Evolutionary conservation across 2,329 filamentous ascomycete species (phyloP), one percentile per base, ranked within the genome.

Genomic region (Mycosphaerella sp.): DNA sequence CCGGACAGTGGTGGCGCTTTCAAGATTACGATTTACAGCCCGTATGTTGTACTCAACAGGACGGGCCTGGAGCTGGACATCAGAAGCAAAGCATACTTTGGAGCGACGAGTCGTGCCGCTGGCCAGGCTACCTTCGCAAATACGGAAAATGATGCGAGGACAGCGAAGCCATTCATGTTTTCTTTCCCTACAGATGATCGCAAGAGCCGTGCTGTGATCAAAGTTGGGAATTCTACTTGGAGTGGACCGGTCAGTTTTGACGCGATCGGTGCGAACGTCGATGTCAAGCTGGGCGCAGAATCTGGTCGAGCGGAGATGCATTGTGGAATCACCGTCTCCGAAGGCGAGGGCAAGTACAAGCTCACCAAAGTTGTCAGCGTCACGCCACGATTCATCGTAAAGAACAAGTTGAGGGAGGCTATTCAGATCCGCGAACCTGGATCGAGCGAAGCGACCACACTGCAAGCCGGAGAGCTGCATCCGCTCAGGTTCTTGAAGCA

Each of bases 161-260:
- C 89, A 68, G 85, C 90, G 0, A 74, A 87, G 36, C 93, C 95
- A 0, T 88, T 95, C 68, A 96, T 98, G 90, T 98, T 97, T 71
- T 95, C 93, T 0, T 98, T 87, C 69, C 82, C 83, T 1, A 89
- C 80, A 17, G 87, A 95, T 60, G 93, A 98, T 66, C 87, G 88
- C 63, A 89, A 89, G 63, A 98, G 98, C 69, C 84, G 93, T 61
- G 90, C 89, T 6, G 75, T 95, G 43, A 76, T 98, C 56, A 95
- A 89, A 72, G 82, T 96, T 40, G 89, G 87, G 4, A 87, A 95
- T 51, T 96, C 93, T 0, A 82, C 85, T 56, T 98, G 93, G 95
- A 97, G 93, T 73, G 95, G 93, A 68, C 89, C 92, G 0, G 92
- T 97, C 69, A 96, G 89, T 78, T 95, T 98, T 64, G 95, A 98